Evolutionary conservation across 2,329 filamentous ascomycete species (phyloP).

Genomic region (Ophiostoma quercus): DNA sequence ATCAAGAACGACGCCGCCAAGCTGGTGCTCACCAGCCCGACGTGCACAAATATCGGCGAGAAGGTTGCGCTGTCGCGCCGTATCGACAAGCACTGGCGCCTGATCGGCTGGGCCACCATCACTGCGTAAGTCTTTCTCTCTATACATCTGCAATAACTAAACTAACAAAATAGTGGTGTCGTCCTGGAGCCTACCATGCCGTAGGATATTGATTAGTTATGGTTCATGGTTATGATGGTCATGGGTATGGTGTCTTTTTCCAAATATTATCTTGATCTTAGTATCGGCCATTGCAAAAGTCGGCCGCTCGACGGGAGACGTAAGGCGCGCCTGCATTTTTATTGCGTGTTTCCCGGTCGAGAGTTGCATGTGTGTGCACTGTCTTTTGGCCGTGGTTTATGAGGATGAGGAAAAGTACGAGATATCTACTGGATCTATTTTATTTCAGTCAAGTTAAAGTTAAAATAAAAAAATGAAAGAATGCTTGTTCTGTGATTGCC

Average conservation of each 20-base stretch:
- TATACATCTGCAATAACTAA: too few relatives aligned
- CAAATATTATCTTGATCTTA: conserved; percentile 5
- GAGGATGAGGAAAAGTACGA: conserved; percentile 1
- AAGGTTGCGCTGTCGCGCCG: conserved; percentile 94
- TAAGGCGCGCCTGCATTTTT: conserved; percentile 10
- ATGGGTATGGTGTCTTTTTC: background rate
- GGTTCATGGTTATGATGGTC: background rate
- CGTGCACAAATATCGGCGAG: conserved; percentile 95
- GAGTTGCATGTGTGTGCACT: background rate
- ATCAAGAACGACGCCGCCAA: conserved; percentile 98
- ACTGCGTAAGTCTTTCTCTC: conserved; percentile 58
- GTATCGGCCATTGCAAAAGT: conserved; percentile 13
- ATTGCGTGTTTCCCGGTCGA: background rate
- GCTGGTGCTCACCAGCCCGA: conserved; percentile 83
- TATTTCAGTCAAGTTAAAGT: background rate
- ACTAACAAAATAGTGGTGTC: conserved; percentile 27
- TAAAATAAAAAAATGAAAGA: background rate
- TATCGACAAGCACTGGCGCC: conserved; percentile 99
- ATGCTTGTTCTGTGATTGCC: background rate
- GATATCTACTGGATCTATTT: conserved; percentile 1
- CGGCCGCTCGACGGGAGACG: conserved; percentile 6
- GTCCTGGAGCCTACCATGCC: conserved; percentile 28
- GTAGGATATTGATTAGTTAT: conserved; percentile 15
- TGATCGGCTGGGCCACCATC: conserved; percentile 86
- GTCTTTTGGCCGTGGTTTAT: background rate